Percentiles rank a stretch among this genome's conserved stretches.
These are phyloP conservation scores for Castanea sativa DNA, from an alignment of 306 rosid species.

Conservation along the genomic window DNA sequence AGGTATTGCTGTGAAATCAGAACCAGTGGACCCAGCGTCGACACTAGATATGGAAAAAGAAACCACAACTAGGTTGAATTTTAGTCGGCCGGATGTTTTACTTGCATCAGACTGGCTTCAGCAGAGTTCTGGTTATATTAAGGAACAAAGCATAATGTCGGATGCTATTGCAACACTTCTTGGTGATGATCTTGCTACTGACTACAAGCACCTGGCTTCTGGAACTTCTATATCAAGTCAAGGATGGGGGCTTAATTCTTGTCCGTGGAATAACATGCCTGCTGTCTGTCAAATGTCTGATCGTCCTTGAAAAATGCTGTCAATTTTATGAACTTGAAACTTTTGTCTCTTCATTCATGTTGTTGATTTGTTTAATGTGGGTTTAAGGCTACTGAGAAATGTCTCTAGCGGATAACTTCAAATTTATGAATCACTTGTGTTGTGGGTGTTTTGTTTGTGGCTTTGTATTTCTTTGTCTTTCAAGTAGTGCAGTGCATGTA, in stretches of 20 bases:
- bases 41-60: constrained; percentile 43
- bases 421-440: constrained; percentile 20
- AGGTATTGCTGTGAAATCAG: constrained; percentile 62
- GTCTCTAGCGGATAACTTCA: constrained; percentile 25
- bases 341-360: constrained; percentile 24
- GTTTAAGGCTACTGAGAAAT: constrained; percentile 18
- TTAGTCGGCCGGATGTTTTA: constrained; percentile 56
- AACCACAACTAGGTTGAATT: constrained; percentile 16
- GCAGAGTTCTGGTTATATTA: constrained; percentile 35
- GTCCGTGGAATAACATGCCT: constrained; percentile 64
- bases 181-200: constrained; percentile 49
- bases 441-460: constrained; percentile 24
- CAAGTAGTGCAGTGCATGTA: constrained; percentile 29
- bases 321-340: constrained; percentile 38
- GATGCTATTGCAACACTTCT: constrained; percentile 40
- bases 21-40: constrained; percentile 49
- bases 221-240: constrained; percentile 46
- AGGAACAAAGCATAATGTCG: constrained; percentile 27
- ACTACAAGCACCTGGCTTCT: constrained; percentile 37
- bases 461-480: constrained; percentile 21
- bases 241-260: constrained; percentile 51
- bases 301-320: constrained; percentile 39
- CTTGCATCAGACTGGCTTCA: constrained; percentile 69
- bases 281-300: constrained; percentile 56
- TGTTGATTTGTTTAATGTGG: constrained; percentile 26